Conservation (phyloP, 306 rosid genomes). For the Malus sylvestris region DNA sequence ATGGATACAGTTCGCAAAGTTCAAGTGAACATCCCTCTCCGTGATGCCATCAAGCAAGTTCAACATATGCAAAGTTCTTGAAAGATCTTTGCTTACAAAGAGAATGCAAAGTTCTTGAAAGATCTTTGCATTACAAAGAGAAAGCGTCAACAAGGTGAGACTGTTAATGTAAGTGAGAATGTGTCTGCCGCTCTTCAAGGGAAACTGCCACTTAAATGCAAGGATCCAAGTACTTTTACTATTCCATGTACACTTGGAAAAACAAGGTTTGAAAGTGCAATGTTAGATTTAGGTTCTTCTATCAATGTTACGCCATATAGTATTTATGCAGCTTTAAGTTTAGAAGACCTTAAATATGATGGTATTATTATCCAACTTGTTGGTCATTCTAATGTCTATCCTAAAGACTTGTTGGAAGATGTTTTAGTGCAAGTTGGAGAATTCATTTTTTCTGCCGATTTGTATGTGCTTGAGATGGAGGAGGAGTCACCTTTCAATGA, state of each 20-base stretch:
- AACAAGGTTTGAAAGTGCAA: not conserved
- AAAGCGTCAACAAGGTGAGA: not conserved
- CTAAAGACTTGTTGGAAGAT: too few species aligned
- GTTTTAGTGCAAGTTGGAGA: not conserved
- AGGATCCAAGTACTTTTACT: not conserved
- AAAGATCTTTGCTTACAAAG: not conserved
- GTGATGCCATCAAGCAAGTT: not conserved
- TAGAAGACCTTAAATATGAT: not conserved
- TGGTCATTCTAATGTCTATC: not conserved
- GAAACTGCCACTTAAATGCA: not conserved
- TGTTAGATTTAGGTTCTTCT: not conserved
- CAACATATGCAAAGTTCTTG: not conserved
- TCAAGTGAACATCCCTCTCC: not conserved
- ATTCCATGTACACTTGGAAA: not conserved
- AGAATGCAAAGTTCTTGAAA: not conserved
- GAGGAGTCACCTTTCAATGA: not conserved
- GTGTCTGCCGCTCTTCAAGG: not conserved
- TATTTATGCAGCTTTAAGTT: not conserved
- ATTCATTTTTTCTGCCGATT: not conserved
- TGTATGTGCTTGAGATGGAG: not conserved
- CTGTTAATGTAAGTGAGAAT: not conserved
- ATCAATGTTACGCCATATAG: not conserved
- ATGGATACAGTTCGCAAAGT: not conserved
- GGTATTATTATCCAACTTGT: not conserved
- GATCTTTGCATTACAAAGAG: not conserved